Base-by-base conservation (phyloP, 495 filamentous ascomycete genomes). In the Immersiella caudata region DNA sequence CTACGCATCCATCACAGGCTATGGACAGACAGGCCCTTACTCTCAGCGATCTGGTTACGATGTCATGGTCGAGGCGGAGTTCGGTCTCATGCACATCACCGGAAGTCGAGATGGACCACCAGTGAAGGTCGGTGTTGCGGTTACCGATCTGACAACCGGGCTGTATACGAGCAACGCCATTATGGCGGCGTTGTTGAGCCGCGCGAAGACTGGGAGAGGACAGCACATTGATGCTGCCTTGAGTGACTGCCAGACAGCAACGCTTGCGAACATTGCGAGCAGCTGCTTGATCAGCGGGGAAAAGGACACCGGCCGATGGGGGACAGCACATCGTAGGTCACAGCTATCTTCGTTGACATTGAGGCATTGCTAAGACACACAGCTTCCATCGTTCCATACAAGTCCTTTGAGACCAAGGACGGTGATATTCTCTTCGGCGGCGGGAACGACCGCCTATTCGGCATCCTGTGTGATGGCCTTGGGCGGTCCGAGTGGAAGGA, bases 21-120 rank as follows among this genome's bases (percentile, higher is more conserved):
- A 87, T 65, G 95, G 95, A 3, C 95, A 99, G 76, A 97, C 91
- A 1, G 95, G 95, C 0, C 96, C 96, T 0, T 97, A 97, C 77
- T 89, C 89, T 20, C 86, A 88, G 56, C 86, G 96, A 7, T 93
- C 95, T 9, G 95, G 95, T 12, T 99, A 99, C 81, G 95, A 99
- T 78, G 96, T 99, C 65, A 98, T 99, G 93, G 96, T 99, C 0
- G 95, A 99, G 79, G 96, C 94, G 51, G 95, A 98, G 77, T 93
- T 99, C 82, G 95, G 95, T 6, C 74, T 99, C 64, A 99, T 99
- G 95, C 96, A 99, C 75, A 98, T 99, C 63, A 99, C 95, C 0
- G 95, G 95, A 12, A 83, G 84, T 51, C 81, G 92, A 70, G 92
- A 96, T 65, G 93, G 95, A 0, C 91, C 93, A 1, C 96, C 96